phyloP scores from a whole-genome alignment of 139 green algal genomes.

The Tetraselmis striata region DNA sequence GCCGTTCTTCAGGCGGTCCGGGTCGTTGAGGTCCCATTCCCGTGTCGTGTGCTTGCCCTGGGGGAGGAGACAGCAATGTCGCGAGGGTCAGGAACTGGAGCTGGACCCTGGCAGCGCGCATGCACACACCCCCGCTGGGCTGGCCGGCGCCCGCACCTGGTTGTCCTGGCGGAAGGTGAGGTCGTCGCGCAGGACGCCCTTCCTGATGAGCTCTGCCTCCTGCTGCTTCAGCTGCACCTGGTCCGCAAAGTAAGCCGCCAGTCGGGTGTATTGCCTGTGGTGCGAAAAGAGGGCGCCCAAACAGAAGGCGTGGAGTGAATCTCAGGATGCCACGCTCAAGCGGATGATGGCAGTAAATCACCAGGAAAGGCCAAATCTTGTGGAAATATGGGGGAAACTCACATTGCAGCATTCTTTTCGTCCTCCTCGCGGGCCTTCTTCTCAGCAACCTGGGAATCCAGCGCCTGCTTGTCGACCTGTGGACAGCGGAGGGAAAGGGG shows the following conservation, averaged over 20 bases:
- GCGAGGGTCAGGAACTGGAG: too few relatives aligned
- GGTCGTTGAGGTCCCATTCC: constrained; percentile 70
- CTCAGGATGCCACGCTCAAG: too few relatives aligned
- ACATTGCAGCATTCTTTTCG: constrained; percentile 20
- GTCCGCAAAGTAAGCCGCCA: constrained; percentile 43
- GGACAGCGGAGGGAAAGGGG: too few relatives aligned
- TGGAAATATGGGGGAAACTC: too few relatives aligned
- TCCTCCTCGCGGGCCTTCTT: constrained; percentile 18
- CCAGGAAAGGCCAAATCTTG: too few relatives aligned
- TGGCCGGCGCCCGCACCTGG: too few relatives aligned
- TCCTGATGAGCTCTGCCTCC: constrained; percentile 29
- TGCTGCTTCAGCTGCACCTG: constrained; percentile 38
- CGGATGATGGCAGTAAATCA: too few relatives aligned
- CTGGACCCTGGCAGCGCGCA: too few relatives aligned
- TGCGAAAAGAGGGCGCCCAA: too few relatives aligned
- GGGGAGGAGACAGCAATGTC: too few relatives aligned
- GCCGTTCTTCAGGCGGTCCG: constrained; percentile 24
- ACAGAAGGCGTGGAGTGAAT: too few relatives aligned
- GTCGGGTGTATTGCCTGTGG: constrained; percentile 41
- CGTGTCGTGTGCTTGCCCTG: constrained; percentile 49
- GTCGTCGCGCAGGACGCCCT: constrained; percentile 23
- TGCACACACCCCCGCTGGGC: too few relatives aligned
- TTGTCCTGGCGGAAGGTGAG: constrained; percentile 31
- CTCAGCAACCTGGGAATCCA: constrained; percentile 43
- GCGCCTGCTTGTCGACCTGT: constrained; percentile 46